Evolutionary conservation across 768 basidiomycete species (phyloP), one percentile per base, ranked within the genome.

Genomic region (Mycena metata): DNA sequence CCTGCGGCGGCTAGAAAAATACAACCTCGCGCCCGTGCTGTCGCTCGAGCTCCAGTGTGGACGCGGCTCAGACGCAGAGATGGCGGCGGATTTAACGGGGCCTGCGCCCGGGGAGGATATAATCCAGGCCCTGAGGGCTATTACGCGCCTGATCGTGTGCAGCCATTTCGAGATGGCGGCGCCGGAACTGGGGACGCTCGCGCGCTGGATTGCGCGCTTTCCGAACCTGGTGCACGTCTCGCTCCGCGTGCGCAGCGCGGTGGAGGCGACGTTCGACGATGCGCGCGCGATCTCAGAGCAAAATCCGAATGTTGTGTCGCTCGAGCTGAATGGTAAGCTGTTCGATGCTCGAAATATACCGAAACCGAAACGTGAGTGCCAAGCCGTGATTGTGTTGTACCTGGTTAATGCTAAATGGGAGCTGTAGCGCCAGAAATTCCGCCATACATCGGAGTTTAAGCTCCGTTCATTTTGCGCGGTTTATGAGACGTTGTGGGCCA

Each of bases 141-240:
- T 72, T 24, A 72, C 63, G 42, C 70, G 70, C 42, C 46, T 72
- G 63, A 62, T 69, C 60, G 26, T 72, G 8, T 55, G 49, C 56
- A 52, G 55, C 52, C 60, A 69, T 24, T 42, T 52, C 2, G 58
- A 62, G 13, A 35, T 72, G 33, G 17, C 64, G 19, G 36, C 33
- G 23, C 17, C 9, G 19, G 70, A 72, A 45, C 52, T 68, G 16
- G 63, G 19, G 42, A 65, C 60, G 58, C 66, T 71, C 17, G 70
- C 58, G 47, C 42, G 64, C 19, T 72, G 70, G 70, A 72, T 72
- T 50, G 45, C 64, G 1, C 50, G 67, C 50, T 72, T 68, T 57
- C 63, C 67, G 6, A 59, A 58, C 15, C 50, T 71, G 54, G 8
- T 52, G 49, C 59, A 71, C 45, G 70, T 72, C 2, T 61, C 67